Base-by-base conservation (phyloP, 164 flowering plant species). In the Chimonanthus praecox region DNA sequence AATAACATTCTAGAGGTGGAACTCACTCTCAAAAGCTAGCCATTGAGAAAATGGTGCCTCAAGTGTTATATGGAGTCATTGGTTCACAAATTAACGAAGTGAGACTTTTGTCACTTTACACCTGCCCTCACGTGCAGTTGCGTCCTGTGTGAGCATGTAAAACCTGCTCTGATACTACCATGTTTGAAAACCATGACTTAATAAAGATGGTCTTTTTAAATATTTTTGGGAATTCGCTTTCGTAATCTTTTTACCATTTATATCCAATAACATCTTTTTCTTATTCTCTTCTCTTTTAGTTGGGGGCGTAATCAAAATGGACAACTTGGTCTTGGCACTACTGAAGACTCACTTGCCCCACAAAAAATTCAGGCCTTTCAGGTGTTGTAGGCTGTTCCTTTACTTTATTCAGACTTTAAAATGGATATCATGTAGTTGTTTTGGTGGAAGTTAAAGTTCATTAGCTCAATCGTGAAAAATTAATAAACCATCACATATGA, bases 281-380 rank as follows among this genome's bases (percentile, higher is more conserved):
- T n/a, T 64, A 46, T 64, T 58, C 15, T 67, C n/a, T 76, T 67
- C 18, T 70, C 10, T 70, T 89, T 78, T 79, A 95, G 99, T 75
- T 95, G 98, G 97, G 99, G 98, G 65, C 75, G 99, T 65, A 95
- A 95, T 84, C 99, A 95, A 86, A 95, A 95, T 89, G 99, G 99
- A 67, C 98, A 95, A 78, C 96, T 95, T 76, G 99, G 99, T 69
- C 90, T 95, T 80, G 97, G 97, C 70, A 87, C 84, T 82, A 85
- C 87, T 7, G 97, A 92, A 68, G 99, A 95, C 76, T 88, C 96
- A 69, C 94, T 92, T 76, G 85, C 92, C 80, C 99, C 99, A 16
- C 98, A 88, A 69, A 90, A 85, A 78, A 86, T 95, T 72, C 88
- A 88, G 81, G 91, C 92, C 61, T 95, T 95, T 74, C 78, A 92